A percentile compares a stretch with the other conserved stretches of the same genome.
Evolutionary conservation across 257 asterid genomes (phyloP).

Genomic region (Penstemon barbatus): DNA sequence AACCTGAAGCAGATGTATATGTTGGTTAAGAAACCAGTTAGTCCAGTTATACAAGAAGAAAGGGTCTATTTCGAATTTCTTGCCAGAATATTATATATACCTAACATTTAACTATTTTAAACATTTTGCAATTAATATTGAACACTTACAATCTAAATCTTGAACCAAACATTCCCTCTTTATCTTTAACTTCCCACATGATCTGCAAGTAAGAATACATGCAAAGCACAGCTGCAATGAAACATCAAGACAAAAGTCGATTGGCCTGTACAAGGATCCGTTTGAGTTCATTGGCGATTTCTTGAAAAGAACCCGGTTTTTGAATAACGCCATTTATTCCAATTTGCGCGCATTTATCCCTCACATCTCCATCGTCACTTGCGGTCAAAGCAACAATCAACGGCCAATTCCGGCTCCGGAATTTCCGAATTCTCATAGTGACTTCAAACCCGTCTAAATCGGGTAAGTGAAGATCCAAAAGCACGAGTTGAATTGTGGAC

Average conservation of each 20-base stretch:
- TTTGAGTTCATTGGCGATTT: constrained; percentile 62
- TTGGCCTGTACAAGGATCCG: constrained; percentile 55
- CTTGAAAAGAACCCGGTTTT: constrained; percentile 69
- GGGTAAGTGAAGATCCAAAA: constrained; percentile 81
- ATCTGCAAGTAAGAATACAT: neutral
- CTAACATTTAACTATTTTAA: too few species aligned
- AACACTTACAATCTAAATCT: too few species aligned
- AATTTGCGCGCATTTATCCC: constrained; percentile 55
- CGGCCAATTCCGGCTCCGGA: constrained; percentile 75
- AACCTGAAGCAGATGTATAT: too few species aligned
- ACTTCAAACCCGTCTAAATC: constrained; percentile 87
- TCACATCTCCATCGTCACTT: constrained; percentile 48
- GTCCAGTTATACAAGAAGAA: too few species aligned
- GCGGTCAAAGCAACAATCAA: constrained; percentile 72
- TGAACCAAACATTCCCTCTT: neutral
- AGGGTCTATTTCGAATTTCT: too few species aligned
- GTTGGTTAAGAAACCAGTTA: too few species aligned
- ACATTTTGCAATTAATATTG: too few species aligned
- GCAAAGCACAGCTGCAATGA: constrained; percentile 3
- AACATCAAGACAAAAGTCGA: constrained; percentile 35
- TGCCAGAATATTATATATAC: too few species aligned
- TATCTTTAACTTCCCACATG: neutral
- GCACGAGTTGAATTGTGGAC: constrained; percentile 53
- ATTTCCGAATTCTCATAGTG: constrained; percentile 62
- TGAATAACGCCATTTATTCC: constrained; percentile 84